Base-by-base conservation (phyloP, 768 basidiomycete species). In the Harrya chromipes region DNA sequence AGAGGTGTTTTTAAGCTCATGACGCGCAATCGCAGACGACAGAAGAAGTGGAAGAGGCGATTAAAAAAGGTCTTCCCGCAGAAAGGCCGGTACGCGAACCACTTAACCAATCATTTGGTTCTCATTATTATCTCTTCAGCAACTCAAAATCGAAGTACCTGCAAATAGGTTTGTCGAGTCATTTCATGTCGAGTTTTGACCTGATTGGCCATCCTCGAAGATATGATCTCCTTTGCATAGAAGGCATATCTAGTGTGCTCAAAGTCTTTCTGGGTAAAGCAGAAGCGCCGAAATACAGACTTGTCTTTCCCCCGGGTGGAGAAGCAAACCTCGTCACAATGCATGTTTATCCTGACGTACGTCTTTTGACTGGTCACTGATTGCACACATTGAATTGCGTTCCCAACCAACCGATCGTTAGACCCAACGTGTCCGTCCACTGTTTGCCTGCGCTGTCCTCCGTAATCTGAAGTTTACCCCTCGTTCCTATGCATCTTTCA, bases 71-170 rank as follows among this genome's bases (percentile, higher is more conserved):
- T 10, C 74, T 92, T 49, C 89, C 91, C 41, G 80, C 88, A 26
- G 90, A 90, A 62, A 84, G 87, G 58, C 90, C 91, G 16, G 90
- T 92, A 61, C 46, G 64, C 61, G 79, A 65, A 24, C 38, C 24
- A 17, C 45, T 37, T 23, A 35, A 35, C 23, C 11, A 17, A 17
- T 23, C 11, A 21, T 26, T 16, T 11, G 20, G 19, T 31, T 6
- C 52, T 66, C 42, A 62, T 19, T 9, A 11, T n/a, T 6, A 27
- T 46, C 3, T 33, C 31, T 57, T 41, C 57, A 97, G 85, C 92
- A 97, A 90, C 75, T 99, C 60, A 99, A 98, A 79, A 97, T 99
- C 60, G 97, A 99, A 70, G 81, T 97, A 38, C 94, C 97, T 39
- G 97, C 97, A n/a, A 99, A 99, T 69, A 85, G 94, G 93, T 82